Evolutionary conservation across 2,329 filamentous ascomycete species (phyloP), one percentile per base, ranked within the genome.

Genomic region (Apiospora arundinis): DNA sequence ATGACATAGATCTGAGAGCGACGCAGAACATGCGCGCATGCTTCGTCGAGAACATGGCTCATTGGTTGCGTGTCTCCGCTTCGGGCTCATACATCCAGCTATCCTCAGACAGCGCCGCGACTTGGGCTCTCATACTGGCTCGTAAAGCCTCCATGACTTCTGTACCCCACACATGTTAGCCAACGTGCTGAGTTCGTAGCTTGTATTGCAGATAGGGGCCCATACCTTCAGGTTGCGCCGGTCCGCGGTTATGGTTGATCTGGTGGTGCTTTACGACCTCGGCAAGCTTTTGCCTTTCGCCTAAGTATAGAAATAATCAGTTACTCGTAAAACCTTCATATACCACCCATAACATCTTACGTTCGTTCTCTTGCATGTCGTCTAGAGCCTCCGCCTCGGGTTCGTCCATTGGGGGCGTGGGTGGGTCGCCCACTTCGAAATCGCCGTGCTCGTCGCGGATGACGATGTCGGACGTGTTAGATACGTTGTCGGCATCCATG

Each of bases 21-120:
- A 63, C 18, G 56, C 32, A 32, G 28, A 40, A 63, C 32, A 69
- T 70, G 8, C n/a, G n/a, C 46, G 56, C 56, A 40, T 63, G 32
- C 32, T 40, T n/a, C 32, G 21, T 63, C 56, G 32, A 40, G 32
- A n/a, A 63, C 4, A 23, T 70, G 67, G 60, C 72, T 81, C 74
- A 83, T 73, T 80, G 78, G 49, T 77, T 78, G 49, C 83, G 83
- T 56, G 81, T 81, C 73, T 86, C 83, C 70, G 89, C 86, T 76
- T 94, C 92, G 1, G 89, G 85, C 80, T 95, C 93, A 82, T 93
- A 97, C 92, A 97, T 97, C 95, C 95, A 97, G 77, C 92, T 93
- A 78, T 97, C 95, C 68, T 96, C 93, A 28, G 93, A 88, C 68
- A 97, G 83, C 18, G 91, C 90, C 21, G 89, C 88, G 2, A 95